Base-by-base conservation (phyloP, 345 rosid genomes). In the Syzygium aqueum region DNA sequence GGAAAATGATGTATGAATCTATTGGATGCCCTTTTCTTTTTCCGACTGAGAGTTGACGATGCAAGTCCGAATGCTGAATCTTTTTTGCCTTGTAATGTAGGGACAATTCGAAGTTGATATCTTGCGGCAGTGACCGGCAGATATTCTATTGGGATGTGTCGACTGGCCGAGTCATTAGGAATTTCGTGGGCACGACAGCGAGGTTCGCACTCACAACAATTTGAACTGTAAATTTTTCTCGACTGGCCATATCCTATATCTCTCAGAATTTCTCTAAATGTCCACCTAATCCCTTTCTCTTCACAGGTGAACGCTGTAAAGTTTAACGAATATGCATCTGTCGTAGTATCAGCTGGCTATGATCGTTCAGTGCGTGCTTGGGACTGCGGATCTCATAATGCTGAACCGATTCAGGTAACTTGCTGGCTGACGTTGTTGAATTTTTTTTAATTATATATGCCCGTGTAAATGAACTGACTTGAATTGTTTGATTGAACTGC, bases 121-220 rank as follows among this genome's bases (percentile, higher is more conserved):
- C 99, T 61, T 97, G 99, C 84, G 99, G 99, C 12, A 99, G 99
- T 77, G 99, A 97, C 89, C 91, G 99, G 5, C 99, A 96, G 89
- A 87, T 97, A 12, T 97, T 95, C 91, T 97, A 95, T 84, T 97
- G 99, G 99, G 99, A 97, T 92, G 99, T 97, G 5, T 89, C 99
- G 11, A 93, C 96, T 2, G 99, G 98, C 53, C 94, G 96, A 21
- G 98, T 97, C 12, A 94, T 96, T 89, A 94, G 98, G 14, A 94
- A 90, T 97, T 96, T 87, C 98, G 99, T 3, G 99, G 99, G 54
- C 99, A 96, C 13, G 99, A 94, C 53, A 89, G 99, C 28, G 98
- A 96, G 96, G 99, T 97, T 87, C 7, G 43, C 59, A 78, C 61
- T 28, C 73, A 5, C 85, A 23, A 9, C 5, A 17, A 23, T 57